Conservation (phyloP, 768 basidiomycete genomes). For the Crucibulum laeve region DNA sequence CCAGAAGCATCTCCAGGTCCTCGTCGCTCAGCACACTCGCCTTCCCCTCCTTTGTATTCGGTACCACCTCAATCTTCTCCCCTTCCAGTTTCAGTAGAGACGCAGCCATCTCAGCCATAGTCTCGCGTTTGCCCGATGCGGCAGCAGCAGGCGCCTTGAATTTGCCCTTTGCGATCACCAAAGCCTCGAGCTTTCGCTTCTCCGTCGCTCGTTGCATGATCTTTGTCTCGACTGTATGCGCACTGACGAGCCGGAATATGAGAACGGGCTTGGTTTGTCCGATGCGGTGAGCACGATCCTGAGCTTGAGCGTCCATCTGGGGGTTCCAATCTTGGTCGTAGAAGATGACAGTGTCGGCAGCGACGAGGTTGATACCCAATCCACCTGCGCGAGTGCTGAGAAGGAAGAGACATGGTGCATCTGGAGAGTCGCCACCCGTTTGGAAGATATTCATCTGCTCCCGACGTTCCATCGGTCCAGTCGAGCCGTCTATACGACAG, state of each 20-base stretch:
- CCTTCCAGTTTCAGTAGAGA: conserved; percentile 76
- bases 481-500: conserved; percentile 91
- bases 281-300: conserved; percentile 93
- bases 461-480: conserved; percentile 74
- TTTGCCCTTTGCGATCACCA: conserved; percentile 94
- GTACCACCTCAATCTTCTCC: conserved; percentile 86
- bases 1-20: conserved; percentile 78
- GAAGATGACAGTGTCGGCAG: conserved; percentile 90
- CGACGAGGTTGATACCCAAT: conserved; percentile 74
- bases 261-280: conserved; percentile 91
- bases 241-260: conserved; percentile 82
- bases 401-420: conserved; percentile 72
- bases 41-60: conserved; percentile 65
- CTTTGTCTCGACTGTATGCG: conserved; percentile 87
- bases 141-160: conserved; percentile 72
- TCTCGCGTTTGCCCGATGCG: conserved; percentile 48
- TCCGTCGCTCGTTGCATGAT: conserved; percentile 86
- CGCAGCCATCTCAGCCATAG: conserved; percentile 77
- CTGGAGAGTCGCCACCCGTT: conserved; percentile 51
- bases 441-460: conserved; percentile 87
- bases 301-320: conserved; percentile 95
- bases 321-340: conserved; percentile 95
- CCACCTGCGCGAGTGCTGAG: conserved; percentile 80
- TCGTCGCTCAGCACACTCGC: conserved; percentile 74
- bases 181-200: conserved; percentile 87